These are phyloP conservation scores for Thelonectria olida DNA, from an alignment of 2,329 filamentous ascomycete genomes.

Conservation along the genomic window DNA sequence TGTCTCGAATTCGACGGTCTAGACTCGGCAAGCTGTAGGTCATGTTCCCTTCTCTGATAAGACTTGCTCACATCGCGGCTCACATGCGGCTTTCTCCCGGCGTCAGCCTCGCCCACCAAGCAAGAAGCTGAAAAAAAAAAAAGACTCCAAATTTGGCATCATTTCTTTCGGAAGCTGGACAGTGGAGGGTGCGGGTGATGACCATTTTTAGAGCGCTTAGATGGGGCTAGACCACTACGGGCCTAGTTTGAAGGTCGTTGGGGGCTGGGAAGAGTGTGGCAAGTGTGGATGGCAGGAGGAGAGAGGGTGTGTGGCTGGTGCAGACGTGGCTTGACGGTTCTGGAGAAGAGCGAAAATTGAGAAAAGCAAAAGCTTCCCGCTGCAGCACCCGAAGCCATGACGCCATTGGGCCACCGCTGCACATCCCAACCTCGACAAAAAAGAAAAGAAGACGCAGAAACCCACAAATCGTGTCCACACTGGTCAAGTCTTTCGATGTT, in stretches of 20 bases:
- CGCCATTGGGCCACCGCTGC: slow-evolving; percentile 1
- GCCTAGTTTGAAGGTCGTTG: not conserved
- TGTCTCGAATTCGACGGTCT: not conserved
- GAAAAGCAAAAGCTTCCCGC: slow-evolving; percentile 1
- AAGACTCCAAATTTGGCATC: slow-evolving; percentile 31
- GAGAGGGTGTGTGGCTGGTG: slow-evolving; percentile 31
- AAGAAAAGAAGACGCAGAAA: not conserved
- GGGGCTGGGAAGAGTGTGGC: not conserved
- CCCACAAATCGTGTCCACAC: not conserved
- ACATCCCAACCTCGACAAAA: not conserved
- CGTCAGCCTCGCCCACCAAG: not conserved
- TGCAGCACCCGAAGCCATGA: slow-evolving; percentile 16
- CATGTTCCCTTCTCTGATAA: not conserved
- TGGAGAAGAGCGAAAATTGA: not conserved
- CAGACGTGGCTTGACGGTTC: slow-evolving; percentile 7
- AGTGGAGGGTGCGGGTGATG: slow-evolving; percentile 1
- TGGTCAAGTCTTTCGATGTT: not conserved
- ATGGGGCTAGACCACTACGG: slow-evolving; percentile 20
- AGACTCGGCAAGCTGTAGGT: no score
- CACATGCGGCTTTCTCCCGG: not conserved
- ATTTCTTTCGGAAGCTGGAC: not conserved
- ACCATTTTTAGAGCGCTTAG: slow-evolving; percentile 25
- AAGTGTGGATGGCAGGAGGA: not conserved
- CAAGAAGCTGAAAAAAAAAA: not conserved
- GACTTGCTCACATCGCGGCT: not conserved